Evolutionary conservation across 2,329 filamentous ascomycete species (phyloP).

Genomic region (Domatiomyces catenatus): DNA sequence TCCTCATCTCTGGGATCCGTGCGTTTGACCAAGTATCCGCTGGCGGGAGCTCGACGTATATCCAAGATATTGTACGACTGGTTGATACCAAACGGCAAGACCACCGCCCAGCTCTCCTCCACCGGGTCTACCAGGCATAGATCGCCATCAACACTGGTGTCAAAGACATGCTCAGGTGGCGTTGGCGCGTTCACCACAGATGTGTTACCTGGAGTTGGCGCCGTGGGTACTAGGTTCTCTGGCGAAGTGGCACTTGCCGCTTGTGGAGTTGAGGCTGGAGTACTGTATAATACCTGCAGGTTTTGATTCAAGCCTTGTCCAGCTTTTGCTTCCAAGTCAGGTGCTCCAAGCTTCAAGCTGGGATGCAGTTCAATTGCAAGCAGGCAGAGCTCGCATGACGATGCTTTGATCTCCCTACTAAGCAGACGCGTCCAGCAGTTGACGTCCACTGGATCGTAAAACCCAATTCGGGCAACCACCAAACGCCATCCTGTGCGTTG

Average conservation of each 20-base stretch:
- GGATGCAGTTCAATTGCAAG: conserved; percentile 8
- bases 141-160: conserved; percentile 33
- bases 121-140: conserved; percentile 41
- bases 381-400: conserved; percentile 6
- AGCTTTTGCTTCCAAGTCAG: not conserved
- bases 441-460: conserved; percentile 36
- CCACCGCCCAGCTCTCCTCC: conserved; percentile 45
- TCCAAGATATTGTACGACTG: conserved; percentile 27
- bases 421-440: conserved; percentile 22
- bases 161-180: conserved; percentile 10
- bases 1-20: conserved; percentile 27
- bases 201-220: conserved; percentile 19
- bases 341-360: not conserved
- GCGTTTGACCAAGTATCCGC: conserved; percentile 33
- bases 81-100: conserved; percentile 36
- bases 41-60: conserved; percentile 27
- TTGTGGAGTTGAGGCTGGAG: conserved; percentile 17
- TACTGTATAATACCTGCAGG: conserved; percentile 11
- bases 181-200: conserved; percentile 16
- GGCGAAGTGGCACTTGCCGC: conserved; percentile 20
- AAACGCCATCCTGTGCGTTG: conserved; percentile 40
- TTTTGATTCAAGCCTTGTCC: not conserved
- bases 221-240: conserved; percentile 27
- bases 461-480: conserved; percentile 38
- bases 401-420: not conserved